A percentile compares a stretch with the other conserved stretches of the same genome.
These are phyloP conservation scores for Oenanthe sinensis DNA, from an alignment of 129 eudicot genomes.

Conservation along the genomic window DNA sequence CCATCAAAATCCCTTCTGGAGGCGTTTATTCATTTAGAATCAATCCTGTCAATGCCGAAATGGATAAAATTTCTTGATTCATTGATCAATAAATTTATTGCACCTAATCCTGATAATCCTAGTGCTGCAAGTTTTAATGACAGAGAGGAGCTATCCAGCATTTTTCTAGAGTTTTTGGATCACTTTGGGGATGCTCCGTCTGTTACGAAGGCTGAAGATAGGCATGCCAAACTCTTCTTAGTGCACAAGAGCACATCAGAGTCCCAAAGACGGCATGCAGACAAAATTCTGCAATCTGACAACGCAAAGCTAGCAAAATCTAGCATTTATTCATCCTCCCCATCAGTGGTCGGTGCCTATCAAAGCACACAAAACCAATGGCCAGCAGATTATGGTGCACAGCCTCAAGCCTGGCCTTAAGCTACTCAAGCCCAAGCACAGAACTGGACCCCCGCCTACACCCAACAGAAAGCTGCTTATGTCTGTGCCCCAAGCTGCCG, in stretches of 20 bases:
- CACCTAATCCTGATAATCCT: slow-evolving; percentile 44
- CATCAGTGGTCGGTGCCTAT: slow-evolving; percentile 58
- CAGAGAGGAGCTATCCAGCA: slow-evolving; percentile 88
- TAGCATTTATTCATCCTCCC: slow-evolving; percentile 37
- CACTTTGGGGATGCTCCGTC: slow-evolving; percentile 70
- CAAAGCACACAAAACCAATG: slow-evolving; percentile 70
- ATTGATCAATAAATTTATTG: slow-evolving; percentile 70
- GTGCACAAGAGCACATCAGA: slow-evolving; percentile 55
- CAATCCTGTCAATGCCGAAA: slow-evolving; percentile 63
- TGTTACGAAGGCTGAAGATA: slow-evolving; percentile 68
- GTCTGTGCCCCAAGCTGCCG: slow-evolving; percentile 69
- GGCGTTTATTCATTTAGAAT: slow-evolving; percentile 87
- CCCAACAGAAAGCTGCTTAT: slow-evolving; percentile 96
- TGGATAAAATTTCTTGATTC: slow-evolving; percentile 68
- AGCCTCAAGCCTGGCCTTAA: slow-evolving; percentile 86
- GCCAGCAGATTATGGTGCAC: slow-evolving; percentile 77
- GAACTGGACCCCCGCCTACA: slow-evolving; percentile 68
- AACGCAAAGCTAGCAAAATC: slow-evolving; percentile 78
- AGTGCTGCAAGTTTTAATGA: slow-evolving; percentile 59
- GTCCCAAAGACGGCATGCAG: slow-evolving; percentile 76
- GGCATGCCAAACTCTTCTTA: slow-evolving; percentile 72
- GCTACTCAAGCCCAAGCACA: slow-evolving; percentile 74
- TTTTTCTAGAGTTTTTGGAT: slow-evolving; percentile 87
- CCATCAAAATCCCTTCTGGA: no score
- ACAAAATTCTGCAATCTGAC: slow-evolving; percentile 64